These are phyloP conservation scores for Suillus discolor DNA, from an alignment of 768 basidiomycete species.

Conservation along the genomic window DNA sequence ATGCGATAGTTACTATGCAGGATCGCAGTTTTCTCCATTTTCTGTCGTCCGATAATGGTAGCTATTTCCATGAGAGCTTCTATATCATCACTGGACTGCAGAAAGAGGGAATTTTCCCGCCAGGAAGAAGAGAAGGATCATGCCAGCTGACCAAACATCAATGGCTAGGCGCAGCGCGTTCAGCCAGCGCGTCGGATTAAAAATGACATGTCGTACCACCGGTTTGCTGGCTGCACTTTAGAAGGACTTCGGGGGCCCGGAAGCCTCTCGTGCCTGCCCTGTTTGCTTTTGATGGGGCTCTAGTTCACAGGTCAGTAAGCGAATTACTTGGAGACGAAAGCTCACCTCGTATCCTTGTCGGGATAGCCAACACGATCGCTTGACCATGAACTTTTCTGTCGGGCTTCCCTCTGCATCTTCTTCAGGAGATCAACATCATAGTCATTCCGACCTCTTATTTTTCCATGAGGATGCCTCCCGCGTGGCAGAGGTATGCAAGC, in stretches of 20 bases:
- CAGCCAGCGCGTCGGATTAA: slow-evolving; percentile 11
- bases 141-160: slow-evolving; percentile 95
- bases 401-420: slow-evolving; percentile 60
- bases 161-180: slow-evolving; percentile 59
- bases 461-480: slow-evolving; percentile 71
- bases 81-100: slow-evolving; percentile 91
- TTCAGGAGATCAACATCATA: slow-evolving; percentile 54
- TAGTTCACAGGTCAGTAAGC: slow-evolving; percentile 27
- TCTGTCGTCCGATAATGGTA: slow-evolving; percentile 76
- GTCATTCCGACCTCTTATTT: slow-evolving; percentile 44
- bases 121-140: slow-evolving; percentile 91
- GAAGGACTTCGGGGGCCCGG: slow-evolving; percentile 91
- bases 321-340: slow-evolving; percentile 3
- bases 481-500: slow-evolving; percentile 77
- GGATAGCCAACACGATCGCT: slow-evolving; percentile 80
- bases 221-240: slow-evolving; percentile 93
- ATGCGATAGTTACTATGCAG: slow-evolving; percentile 73
- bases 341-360: slow-evolving; percentile 72
- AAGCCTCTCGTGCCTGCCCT: slow-evolving; percentile 97
- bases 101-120: slow-evolving; percentile 91
- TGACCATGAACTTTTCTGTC: slow-evolving; percentile 50
- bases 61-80: slow-evolving; percentile 97
- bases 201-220: slow-evolving; percentile 62
- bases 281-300: slow-evolving; percentile 88
- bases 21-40: slow-evolving; percentile 84